Conservation (phyloP, 192 early-diverging fungal genomes). For the Umbelopsis sp. region DNA sequence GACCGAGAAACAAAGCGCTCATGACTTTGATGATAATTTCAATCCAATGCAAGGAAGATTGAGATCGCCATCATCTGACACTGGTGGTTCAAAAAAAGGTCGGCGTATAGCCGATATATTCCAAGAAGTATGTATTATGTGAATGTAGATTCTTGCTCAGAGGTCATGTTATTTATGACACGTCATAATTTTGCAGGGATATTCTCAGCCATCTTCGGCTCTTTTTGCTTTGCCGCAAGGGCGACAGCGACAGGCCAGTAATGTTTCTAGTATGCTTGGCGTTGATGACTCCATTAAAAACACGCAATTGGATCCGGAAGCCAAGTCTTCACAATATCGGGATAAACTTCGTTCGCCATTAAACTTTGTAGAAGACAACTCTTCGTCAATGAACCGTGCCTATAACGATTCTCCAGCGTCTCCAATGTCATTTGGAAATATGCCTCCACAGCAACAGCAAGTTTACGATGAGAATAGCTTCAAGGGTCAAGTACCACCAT, state of each 20-base stretch:
- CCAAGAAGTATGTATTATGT: background rate
- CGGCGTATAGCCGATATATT: constrained; percentile 1
- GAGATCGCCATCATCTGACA: constrained; percentile 6
- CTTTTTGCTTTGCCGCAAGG: background rate
- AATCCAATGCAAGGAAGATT: background rate
- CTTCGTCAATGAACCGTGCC: background rate
- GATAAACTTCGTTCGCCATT: constrained; percentile 12
- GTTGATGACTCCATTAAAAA: background rate
- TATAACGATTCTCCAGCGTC: background rate
- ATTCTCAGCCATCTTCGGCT: background rate
- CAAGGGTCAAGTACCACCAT: background rate
- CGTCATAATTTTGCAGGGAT: background rate
- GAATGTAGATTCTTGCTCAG: background rate
- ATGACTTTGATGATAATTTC: background rate
- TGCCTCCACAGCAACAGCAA: constrained; percentile 3
- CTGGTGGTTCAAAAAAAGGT: background rate
- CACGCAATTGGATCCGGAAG: background rate
- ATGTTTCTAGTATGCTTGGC: background rate
- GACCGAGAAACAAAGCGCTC: background rate
- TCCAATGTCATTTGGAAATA: background rate
- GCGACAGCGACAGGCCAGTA: background rate
- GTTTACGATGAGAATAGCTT: background rate
- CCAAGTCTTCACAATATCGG: background rate
- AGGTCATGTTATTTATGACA: background rate
- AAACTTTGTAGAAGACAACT: constrained; percentile 6